Conservation (phyloP, 2,329 filamentous ascomycete species). For the Aspergillus melleus region DNA sequence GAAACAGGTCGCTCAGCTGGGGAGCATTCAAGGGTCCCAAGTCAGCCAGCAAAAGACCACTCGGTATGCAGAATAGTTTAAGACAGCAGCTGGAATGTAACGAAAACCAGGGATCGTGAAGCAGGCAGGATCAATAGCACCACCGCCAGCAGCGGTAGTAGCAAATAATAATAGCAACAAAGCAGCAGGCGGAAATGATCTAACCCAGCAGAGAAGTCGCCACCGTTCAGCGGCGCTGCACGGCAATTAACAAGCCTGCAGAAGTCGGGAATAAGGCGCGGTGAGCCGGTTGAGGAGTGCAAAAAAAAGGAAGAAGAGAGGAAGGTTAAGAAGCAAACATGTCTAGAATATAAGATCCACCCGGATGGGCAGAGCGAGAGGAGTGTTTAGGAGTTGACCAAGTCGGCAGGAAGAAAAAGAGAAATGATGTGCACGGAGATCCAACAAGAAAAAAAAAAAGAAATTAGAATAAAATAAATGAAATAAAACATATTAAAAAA, state of each 20-base stretch:
- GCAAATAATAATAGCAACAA: background rate
- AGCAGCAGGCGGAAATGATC: background rate
- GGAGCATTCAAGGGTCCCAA: conserved; percentile 11
- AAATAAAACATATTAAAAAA: background rate
- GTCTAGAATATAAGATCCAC: background rate
- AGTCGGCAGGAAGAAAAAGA: conserved; percentile 1
- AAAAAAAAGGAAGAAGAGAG: background rate
- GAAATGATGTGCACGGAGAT: conserved; percentile 7
- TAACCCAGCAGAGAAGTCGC: background rate
- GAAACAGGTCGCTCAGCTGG: conserved; percentile 14
- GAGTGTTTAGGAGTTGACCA: conserved; percentile 15
- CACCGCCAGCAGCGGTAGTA: background rate
- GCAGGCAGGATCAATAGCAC: conserved; percentile 1
- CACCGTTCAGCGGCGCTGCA: background rate
- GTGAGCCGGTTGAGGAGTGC: background rate
- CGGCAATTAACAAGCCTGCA: background rate
- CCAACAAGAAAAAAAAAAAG: background rate
- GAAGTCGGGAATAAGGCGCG: background rate
- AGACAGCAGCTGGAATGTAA: conserved; percentile 6
- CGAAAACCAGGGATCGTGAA: conserved; percentile 5
- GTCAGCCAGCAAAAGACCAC: conserved; percentile 11
- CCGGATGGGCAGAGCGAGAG: conserved; percentile 3
- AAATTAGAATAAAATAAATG: background rate
- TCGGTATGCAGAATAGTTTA: background rate
- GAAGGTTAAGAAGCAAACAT: background rate